Percentiles rank a stretch among this genome's conserved stretches.
phyloP scores from a whole-genome alignment of 345 rosid species.

The Populus alba region DNA sequence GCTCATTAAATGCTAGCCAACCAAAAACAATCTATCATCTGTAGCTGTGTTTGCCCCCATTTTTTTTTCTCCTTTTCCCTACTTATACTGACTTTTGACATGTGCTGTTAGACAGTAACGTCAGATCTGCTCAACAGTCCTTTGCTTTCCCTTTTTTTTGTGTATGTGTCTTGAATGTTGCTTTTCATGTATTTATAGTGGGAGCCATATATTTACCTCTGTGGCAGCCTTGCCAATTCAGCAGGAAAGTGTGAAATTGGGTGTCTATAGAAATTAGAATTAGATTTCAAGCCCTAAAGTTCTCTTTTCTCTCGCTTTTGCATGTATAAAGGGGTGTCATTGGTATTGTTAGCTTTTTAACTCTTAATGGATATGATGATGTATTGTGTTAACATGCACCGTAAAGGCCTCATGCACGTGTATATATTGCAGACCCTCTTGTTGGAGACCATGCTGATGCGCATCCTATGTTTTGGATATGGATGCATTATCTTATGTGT shows the following conservation, averaged over 20 bases:
- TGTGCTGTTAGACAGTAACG: background rate
- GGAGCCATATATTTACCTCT: background rate
- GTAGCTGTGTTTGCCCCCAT: background rate
- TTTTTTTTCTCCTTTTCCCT: background rate
- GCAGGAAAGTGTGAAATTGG: background rate
- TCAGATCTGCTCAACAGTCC: background rate
- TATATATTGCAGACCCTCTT: conserved; percentile 64
- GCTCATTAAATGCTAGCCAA: background rate
- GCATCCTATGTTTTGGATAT: conserved; percentile 42
- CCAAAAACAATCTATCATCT: background rate
- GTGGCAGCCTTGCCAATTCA: background rate
- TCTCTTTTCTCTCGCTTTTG: background rate
- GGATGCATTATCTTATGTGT: conserved; percentile 43
- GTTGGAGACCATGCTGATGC: conserved; percentile 43
- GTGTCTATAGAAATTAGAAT: background rate
- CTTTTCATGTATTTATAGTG: background rate
- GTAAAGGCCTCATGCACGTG: conserved; percentile 24
- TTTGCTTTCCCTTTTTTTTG: background rate
- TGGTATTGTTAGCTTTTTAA: conserved; percentile 4
- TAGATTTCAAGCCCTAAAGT: background rate
- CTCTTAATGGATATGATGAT: conserved; percentile 49
- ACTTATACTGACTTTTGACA: background rate
- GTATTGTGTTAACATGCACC: conserved; percentile 64
- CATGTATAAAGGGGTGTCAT: background rate
- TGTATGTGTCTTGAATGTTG: background rate